Conservation (phyloP, 176 grass and related monocot species). For the Aegilops bicornis region DNA sequence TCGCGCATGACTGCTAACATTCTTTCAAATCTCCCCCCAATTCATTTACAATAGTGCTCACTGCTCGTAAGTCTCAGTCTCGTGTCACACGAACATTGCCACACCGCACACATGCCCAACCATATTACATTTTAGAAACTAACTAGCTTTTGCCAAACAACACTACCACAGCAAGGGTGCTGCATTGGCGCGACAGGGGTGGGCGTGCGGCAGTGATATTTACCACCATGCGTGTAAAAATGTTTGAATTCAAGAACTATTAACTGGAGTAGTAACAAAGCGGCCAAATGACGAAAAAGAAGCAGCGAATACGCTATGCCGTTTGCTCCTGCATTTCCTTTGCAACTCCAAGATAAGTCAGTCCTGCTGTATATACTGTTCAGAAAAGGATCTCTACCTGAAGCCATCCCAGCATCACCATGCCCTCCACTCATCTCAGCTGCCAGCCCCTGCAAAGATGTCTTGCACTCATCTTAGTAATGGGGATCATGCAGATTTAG, state of each 20-base stretch:
- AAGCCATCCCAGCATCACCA: neutral
- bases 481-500: neutral
- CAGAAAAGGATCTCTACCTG: neutral
- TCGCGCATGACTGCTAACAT: neutral
- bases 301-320: too few relatives aligned
- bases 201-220: neutral
- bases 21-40: too few relatives aligned
- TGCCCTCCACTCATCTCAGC: slow-evolving; percentile 33
- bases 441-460: slow-evolving; percentile 17
- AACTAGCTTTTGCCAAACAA: neutral
- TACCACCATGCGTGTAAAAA: neutral
- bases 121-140: neutral
- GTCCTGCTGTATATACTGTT: neutral
- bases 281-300: neutral
- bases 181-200: neutral
- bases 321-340: neutral
- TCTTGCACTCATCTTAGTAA: neutral
- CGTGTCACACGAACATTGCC: too few relatives aligned
- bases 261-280: neutral
- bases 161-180: neutral
- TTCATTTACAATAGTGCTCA: too few relatives aligned
- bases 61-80: too few relatives aligned
- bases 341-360: neutral
- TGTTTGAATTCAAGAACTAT: neutral
- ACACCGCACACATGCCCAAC: neutral